These are phyloP conservation scores for Dimargaris cristalligena DNA, from an alignment of 192 early-diverging fungal species.

Conservation along the genomic window DNA sequence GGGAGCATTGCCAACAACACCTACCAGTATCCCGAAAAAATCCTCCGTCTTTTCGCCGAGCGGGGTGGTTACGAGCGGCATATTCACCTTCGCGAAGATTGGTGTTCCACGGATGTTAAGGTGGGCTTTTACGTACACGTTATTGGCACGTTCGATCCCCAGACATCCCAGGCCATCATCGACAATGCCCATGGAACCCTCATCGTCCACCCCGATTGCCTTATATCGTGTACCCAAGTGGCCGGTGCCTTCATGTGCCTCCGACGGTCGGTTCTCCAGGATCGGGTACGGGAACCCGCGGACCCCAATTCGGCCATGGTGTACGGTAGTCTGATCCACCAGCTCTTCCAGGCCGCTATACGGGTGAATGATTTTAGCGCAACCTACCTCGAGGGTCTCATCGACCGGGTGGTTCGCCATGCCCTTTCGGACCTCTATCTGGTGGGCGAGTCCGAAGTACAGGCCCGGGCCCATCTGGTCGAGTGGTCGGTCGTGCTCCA, in stretches of 20 bases:
- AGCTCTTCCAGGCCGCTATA: slow-evolving; percentile 55
- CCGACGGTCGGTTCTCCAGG: slow-evolving; percentile 59
- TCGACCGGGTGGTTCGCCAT: slow-evolving; percentile 31
- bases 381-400: slow-evolving; percentile 22
- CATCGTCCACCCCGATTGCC: slow-evolving; percentile 63
- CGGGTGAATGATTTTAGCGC: slow-evolving; percentile 38
- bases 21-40: slow-evolving; percentile 12
- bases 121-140: slow-evolving; percentile 54
- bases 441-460: slow-evolving; percentile 41
- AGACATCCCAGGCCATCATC: slow-evolving; percentile 25
- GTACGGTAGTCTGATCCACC: slow-evolving; percentile 68
- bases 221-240: slow-evolving; percentile 60
- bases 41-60: slow-evolving; percentile 22
- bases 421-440: slow-evolving; percentile 54
- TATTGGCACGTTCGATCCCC: slow-evolving; percentile 17
- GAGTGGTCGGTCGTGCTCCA: slow-evolving; percentile 34
- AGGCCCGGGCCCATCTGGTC: slow-evolving; percentile 26
- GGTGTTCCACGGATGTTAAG: slow-evolving; percentile 35
- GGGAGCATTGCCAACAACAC: not conserved
- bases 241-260: slow-evolving; percentile 61
- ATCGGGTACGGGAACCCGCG: slow-evolving; percentile 31
- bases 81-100: slow-evolving; percentile 46
- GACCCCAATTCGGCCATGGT: slow-evolving; percentile 38
- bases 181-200: slow-evolving; percentile 39
- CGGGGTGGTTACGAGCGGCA: slow-evolving; percentile 10